Evolutionary conservation across 768 basidiomycete genomes (phyloP).

Genomic region (Atractiella rhizophila): DNA sequence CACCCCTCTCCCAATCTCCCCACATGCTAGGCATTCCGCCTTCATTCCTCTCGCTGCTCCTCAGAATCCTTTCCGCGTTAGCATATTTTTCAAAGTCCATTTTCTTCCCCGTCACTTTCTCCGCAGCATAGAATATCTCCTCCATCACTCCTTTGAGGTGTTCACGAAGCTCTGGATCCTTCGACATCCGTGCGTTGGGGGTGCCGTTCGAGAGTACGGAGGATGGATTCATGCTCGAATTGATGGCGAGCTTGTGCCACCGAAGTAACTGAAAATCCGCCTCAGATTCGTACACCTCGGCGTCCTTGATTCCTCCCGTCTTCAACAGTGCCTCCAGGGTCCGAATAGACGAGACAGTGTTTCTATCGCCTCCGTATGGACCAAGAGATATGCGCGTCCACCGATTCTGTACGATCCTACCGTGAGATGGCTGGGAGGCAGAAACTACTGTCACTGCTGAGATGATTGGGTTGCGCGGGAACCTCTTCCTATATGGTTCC

Average conservation of each 20-base stretch:
- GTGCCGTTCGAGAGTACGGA: conserved; percentile 17
- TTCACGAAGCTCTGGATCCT: conserved; percentile 12
- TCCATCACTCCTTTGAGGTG: conserved; percentile 17
- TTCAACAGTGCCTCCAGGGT: conserved; percentile 14
- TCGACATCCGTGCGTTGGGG: conserved; percentile 17
- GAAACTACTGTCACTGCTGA: conserved; percentile 19
- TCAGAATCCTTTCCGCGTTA: conserved; percentile 16
- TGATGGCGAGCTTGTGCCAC: conserved; percentile 21
- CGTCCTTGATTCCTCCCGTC: conserved; percentile 18
- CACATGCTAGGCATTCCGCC: conserved; percentile 33
- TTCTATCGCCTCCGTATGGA: conserved; percentile 9
- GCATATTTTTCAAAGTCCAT: conserved; percentile 14
- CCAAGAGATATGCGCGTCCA: conserved; percentile 20
- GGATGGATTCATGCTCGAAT: conserved; percentile 18
- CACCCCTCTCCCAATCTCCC: conserved; percentile 31
- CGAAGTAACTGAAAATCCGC: conserved; percentile 17
- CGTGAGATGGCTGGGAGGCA: conserved; percentile 18
- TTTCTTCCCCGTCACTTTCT: conserved; percentile 16
- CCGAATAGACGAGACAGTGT: conserved; percentile 1
- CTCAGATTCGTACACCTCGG: conserved; percentile 17
- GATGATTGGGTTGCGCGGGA: conserved; percentile 14
- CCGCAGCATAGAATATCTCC: conserved; percentile 17
- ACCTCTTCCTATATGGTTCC: conserved; percentile 16
- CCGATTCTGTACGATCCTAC: conserved; percentile 18
- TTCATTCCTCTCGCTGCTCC: conserved; percentile 8